phyloP scores from a whole-genome alignment of 1,284 basidiomycete species.

The Abortiporus biennis region DNA sequence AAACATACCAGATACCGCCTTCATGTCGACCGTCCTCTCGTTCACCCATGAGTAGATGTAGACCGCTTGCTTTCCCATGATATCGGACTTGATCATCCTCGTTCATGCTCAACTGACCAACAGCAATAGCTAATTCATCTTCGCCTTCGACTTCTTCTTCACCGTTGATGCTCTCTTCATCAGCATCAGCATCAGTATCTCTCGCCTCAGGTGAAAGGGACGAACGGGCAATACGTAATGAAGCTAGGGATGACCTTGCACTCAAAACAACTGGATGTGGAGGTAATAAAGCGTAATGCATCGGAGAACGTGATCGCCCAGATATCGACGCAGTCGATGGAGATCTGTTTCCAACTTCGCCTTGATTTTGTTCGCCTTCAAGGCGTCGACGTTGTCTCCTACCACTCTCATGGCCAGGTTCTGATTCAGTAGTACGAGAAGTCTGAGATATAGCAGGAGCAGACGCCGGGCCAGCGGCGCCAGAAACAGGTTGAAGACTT shows the following conservation, averaged over 20 bases:
- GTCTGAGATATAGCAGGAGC: too few relatives aligned
- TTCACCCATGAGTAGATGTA: constrained; percentile 66
- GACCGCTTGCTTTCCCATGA: constrained; percentile 75
- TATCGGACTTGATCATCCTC: constrained; percentile 78
- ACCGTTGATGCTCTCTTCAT: constrained; percentile 21
- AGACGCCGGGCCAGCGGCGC: constrained; percentile 3
- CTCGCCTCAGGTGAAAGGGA: constrained; percentile 14
- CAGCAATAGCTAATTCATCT: constrained; percentile 59
- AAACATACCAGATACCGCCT: constrained; percentile 66
- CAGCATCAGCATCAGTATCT: constrained; percentile 17
- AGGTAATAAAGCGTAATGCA: constrained; percentile 10
- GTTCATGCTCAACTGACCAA: constrained; percentile 80
- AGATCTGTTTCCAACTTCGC: constrained; percentile 14
- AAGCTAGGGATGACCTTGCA: constrained; percentile 8
- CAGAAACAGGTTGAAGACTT: constrained; percentile 1
- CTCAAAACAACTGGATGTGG: constrained; percentile 12
- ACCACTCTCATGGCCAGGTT: constrained; percentile 2
- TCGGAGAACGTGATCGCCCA: constrained; percentile 20
- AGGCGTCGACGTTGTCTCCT: constrained; percentile 21
- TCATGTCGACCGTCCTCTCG: constrained; percentile 61
- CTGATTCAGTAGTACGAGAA: constrained; percentile 1
- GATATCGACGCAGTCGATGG: constrained; percentile 18
- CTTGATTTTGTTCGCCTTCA: constrained; percentile 13
- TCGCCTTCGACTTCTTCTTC: constrained; percentile 29
- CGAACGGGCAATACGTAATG: constrained; percentile 2